A percentile compares a stretch with the other conserved stretches of the same genome.
Conservation (phyloP, 768 basidiomycete species). For the Auricularia heimuer region DNA sequence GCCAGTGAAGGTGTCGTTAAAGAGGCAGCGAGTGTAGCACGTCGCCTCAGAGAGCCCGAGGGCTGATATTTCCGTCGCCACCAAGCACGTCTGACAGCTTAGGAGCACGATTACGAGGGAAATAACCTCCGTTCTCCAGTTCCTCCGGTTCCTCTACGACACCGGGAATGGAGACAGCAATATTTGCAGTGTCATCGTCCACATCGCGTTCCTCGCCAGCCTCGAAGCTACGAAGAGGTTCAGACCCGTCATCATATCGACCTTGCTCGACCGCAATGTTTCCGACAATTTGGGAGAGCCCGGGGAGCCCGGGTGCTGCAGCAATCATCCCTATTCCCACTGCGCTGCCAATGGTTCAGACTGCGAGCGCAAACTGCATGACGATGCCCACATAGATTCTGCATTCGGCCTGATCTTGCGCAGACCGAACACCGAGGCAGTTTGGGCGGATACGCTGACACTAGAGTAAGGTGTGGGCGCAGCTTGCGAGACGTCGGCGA, state of each 20-base stretch:
- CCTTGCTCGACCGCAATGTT: constrained; percentile 87
- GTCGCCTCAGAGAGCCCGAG: constrained; percentile 21
- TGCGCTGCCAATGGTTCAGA: constrained; percentile 21
- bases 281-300: constrained; percentile 63
- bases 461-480: constrained; percentile 58
- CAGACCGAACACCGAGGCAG: constrained; percentile 37
- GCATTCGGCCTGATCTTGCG: constrained; percentile 62
- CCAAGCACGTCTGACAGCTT: background rate
- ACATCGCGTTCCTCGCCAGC: constrained; percentile 33
- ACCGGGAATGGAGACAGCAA: constrained; percentile 34
- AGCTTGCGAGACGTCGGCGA: constrained; percentile 69
- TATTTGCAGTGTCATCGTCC: constrained; percentile 33
- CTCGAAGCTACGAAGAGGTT: constrained; percentile 36
- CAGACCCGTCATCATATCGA: constrained; percentile 45
- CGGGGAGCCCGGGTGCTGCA: constrained; percentile 66
- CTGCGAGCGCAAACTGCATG: background rate
- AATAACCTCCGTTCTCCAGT: constrained; percentile 3
- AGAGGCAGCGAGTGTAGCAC: constrained; percentile 49
- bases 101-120: background rate
- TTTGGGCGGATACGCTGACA: constrained; percentile 22
- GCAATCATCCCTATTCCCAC: constrained; percentile 83
- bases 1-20: constrained; percentile 62
- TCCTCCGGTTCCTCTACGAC: constrained; percentile 18
- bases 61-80: constrained; percentile 1
- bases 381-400: constrained; percentile 39